Evolutionary conservation across 1,139 yeast species (phyloP), one percentile per base, ranked within the genome.

Genomic region (Candida mesenterica): DNA sequence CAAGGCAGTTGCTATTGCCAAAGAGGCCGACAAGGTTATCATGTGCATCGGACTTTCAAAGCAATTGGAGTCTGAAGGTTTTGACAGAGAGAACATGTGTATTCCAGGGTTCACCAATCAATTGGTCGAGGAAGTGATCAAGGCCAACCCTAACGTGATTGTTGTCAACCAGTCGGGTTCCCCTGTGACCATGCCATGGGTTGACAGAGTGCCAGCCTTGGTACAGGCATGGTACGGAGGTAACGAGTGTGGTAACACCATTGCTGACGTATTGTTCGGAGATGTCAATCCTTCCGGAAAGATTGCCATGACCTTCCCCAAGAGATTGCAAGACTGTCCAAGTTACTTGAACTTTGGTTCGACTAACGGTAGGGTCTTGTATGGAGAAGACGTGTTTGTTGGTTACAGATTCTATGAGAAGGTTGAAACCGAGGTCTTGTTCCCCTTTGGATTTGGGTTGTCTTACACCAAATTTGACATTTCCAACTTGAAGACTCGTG

Each of bases 131-230:
- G 75, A 65, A 24, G 68, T 79, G 14, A 38, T 65, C 24, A 61
- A 60, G 31, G 82, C 62, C 30, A 77, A 77, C 47, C 67, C 70
- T 26, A 73, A 77, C 48, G 66, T 73, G 7, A 68, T 76, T 15
- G 61, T 78, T 31, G 81, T 78, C 17, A 71, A 75, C 55, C 83
- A 78, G 52, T 68, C 80, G 3, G 85, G 85, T 36, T 67, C 82
- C 8, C 84, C 86, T 1, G 82, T 79, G 19, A 62, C 72, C 24
- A 62, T 79, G 68, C 80, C 82, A 20, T 78, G 83, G 82, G 52
- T 62, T 10, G 55, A 65, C 27, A 53, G 69, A 16, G 75, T 69
- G 13, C 65, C 63, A 37, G 75, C 74, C 4, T 47, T 78, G 26
- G 57, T 78, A 5, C 83, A 79, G 39, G 77, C 66, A 7, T 64